A percentile compares a stretch with the other conserved stretches of the same genome.
phyloP scores from a whole-genome alignment of 1,139 yeast genomes.

The Yarrowia galli region DNA sequence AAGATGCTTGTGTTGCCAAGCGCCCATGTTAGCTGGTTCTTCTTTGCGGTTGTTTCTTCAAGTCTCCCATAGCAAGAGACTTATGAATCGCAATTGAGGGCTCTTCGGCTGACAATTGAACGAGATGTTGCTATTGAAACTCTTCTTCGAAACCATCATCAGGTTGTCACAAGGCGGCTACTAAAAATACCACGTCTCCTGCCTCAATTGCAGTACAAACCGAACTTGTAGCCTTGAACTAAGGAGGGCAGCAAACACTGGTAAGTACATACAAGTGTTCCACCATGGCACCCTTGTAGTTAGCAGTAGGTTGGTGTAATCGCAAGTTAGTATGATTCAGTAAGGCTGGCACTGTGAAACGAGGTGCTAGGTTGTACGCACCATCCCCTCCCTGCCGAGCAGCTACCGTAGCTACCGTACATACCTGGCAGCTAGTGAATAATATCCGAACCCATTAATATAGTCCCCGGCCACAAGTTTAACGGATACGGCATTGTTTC shows the following conservation, averaged over 20 bases:
- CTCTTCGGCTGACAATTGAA: too few relatives aligned
- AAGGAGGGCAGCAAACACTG: not conserved
- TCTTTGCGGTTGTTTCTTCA: not conserved
- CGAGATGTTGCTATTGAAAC: not conserved
- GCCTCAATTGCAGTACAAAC: not conserved
- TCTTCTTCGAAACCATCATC: not conserved
- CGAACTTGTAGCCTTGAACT: not conserved
- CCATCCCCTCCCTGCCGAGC: not conserved
- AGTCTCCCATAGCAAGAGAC: not conserved
- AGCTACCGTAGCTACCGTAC: not conserved
- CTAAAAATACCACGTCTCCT: not conserved
- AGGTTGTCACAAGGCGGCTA: not conserved
- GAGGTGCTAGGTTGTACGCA: not conserved
- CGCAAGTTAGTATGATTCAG: not conserved
- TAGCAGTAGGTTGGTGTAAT: too few relatives aligned
- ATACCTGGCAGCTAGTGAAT: too few relatives aligned
- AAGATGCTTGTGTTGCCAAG: not conserved
- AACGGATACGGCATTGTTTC: not conserved
- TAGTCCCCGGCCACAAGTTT: not conserved
- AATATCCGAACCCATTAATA: not conserved
- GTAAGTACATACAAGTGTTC: too few relatives aligned
- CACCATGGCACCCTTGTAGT: too few relatives aligned
- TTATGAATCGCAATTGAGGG: too few relatives aligned
- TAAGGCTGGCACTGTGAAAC: not conserved
- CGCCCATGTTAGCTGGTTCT: not conserved